Conservation (phyloP, 768 basidiomycete genomes). For the Tremella yokohamensis region DNA sequence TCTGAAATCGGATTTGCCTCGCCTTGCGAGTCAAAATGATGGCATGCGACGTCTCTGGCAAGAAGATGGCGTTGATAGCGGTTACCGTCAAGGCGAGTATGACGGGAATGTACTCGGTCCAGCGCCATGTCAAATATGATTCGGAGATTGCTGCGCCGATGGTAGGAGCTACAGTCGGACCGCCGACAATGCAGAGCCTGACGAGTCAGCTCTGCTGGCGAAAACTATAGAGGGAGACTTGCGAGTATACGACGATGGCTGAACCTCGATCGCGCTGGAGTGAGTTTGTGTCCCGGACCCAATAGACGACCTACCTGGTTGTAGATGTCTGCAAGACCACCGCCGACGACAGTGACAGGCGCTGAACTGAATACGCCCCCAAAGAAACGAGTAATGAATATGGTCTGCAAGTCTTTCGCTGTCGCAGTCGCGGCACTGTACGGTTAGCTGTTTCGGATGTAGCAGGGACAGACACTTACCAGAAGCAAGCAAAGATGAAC, state of each 20-base stretch:
- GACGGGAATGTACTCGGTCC: constrained; percentile 50
- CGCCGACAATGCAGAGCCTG: constrained; percentile 44
- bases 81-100: constrained; percentile 44
- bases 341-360: constrained; percentile 41
- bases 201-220: background rate
- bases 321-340: constrained; percentile 41
- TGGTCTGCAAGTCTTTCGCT: constrained; percentile 48
- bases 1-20: constrained; percentile 32
- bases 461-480: background rate
- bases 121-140: constrained; percentile 49
- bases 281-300: background rate
- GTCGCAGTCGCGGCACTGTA: constrained; percentile 47
- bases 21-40: constrained; percentile 50
- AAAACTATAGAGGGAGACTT: background rate
- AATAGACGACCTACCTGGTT: constrained; percentile 19
- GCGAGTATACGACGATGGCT: constrained; percentile 48
- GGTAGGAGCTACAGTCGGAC: constrained; percentile 47
- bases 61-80: constrained; percentile 33
- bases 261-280: constrained; percentile 31
- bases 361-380: constrained; percentile 36
- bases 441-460: no score
- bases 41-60: constrained; percentile 50
- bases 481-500: constrained; percentile 49
- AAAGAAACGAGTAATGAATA: constrained; percentile 47
- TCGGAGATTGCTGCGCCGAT: constrained; percentile 44